A percentile compares a stretch with the other conserved stretches of the same genome.
These are phyloP conservation scores for Aspergillus nanangensis DNA, from an alignment of 495 filamentous ascomycete species.

Conservation along the genomic window DNA sequence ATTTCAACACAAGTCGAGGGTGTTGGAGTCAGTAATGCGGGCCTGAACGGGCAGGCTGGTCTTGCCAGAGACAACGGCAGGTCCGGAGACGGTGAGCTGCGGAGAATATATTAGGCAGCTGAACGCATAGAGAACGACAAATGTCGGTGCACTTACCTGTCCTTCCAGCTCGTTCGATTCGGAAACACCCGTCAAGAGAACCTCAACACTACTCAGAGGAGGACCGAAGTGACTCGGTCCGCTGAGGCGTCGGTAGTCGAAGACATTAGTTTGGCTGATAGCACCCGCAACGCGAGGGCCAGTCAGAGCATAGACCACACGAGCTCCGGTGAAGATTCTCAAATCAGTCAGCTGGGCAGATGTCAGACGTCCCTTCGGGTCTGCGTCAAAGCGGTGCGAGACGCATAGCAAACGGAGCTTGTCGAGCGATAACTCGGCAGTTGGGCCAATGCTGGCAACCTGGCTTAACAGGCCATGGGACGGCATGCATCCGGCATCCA, in stretches of 20 bases:
- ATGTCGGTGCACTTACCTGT: constrained; percentile 44
- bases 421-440: constrained; percentile 59
- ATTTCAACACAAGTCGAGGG: constrained; percentile 24
- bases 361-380: constrained; percentile 43
- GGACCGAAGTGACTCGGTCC: constrained; percentile 72
- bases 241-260: constrained; percentile 70
- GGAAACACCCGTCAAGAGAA: constrained; percentile 56
- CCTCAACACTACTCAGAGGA: constrained; percentile 74
- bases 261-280: constrained; percentile 74
- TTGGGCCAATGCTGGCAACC: constrained; percentile 52
- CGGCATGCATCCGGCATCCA: constrained; percentile 67
- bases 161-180: constrained; percentile 62
- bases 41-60: constrained; percentile 23
- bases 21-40: constrained; percentile 39
- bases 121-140: neutral
- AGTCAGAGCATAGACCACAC: constrained; percentile 81
- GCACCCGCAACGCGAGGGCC: constrained; percentile 80
- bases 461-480: constrained; percentile 38
- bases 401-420: constrained; percentile 59
- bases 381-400: constrained; percentile 33
- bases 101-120: constrained; percentile 1
- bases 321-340: constrained; percentile 71
- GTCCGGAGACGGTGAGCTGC: constrained; percentile 37
- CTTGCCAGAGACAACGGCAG: constrained; percentile 32
- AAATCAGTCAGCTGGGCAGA: constrained; percentile 71